A percentile compares a stretch with the other conserved stretches of the same genome.
Conservation (phyloP, 2,329 filamentous ascomycete species). For the Cercospora sp. region DNA sequence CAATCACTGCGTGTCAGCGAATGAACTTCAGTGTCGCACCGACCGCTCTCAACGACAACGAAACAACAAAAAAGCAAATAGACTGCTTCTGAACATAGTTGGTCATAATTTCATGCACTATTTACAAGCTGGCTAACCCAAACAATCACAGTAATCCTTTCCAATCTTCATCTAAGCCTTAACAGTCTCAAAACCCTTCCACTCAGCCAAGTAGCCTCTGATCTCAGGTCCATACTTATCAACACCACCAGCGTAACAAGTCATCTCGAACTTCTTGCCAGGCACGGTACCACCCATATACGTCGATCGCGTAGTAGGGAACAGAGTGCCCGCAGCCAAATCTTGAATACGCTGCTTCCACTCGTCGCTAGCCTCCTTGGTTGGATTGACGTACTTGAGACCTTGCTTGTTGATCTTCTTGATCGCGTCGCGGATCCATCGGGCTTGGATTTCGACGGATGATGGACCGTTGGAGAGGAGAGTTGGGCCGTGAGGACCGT, state of each 20-base stretch:
- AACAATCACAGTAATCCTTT: neutral
- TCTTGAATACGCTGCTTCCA: slow-evolving; percentile 37
- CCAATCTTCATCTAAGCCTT: slow-evolving; percentile 21
- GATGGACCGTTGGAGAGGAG: slow-evolving; percentile 47
- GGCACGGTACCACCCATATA: slow-evolving; percentile 36
- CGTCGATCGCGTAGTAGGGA: slow-evolving; percentile 31
- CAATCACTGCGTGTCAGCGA: too few relatives aligned
- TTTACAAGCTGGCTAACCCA: neutral
- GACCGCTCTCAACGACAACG: neutral
- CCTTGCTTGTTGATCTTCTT: slow-evolving; percentile 30
- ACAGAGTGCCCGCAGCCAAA: slow-evolving; percentile 30
- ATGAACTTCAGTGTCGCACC: neutral
- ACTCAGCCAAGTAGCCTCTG: slow-evolving; percentile 25
- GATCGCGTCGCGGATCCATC: slow-evolving; percentile 41
- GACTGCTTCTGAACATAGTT: neutral
- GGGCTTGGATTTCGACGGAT: slow-evolving; percentile 45
- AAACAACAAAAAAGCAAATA: neutral
- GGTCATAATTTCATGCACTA: neutral
- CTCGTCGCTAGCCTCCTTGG: slow-evolving; percentile 31
- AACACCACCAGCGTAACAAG: slow-evolving; percentile 35
- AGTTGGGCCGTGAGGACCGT: slow-evolving; percentile 48
- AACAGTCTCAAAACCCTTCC: slow-evolving; percentile 32
- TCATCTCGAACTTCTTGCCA: slow-evolving; percentile 34
- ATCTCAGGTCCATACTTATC: slow-evolving; percentile 34
- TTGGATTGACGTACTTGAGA: slow-evolving; percentile 34